Evolutionary conservation across 768 basidiomycete genomes (phyloP).

Genomic region (Pleurotus platypus): DNA sequence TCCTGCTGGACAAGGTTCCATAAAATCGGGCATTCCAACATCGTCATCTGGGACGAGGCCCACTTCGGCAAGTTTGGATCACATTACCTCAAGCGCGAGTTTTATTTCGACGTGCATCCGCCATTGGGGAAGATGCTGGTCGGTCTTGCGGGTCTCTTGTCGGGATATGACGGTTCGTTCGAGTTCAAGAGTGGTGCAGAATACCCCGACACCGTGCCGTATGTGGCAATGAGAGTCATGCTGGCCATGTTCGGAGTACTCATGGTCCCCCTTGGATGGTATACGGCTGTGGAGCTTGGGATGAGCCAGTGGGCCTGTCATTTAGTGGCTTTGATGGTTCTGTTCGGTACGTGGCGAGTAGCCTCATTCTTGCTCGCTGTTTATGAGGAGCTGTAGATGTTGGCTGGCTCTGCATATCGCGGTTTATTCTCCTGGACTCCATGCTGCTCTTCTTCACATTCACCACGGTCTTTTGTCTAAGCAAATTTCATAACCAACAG

Average conservation of each 20-base stretch:
- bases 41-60: constrained; percentile 98
- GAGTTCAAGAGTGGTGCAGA: constrained; percentile 91
- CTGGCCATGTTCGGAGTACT: constrained; percentile 92
- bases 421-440: constrained; percentile 96
- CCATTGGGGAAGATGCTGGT: constrained; percentile 99
- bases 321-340: constrained; percentile 89
- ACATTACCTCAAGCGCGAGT: constrained; percentile 97
- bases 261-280: constrained; percentile 97
- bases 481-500: constrained; percentile 97
- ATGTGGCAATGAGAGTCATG: constrained; percentile 92
- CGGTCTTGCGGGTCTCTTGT: constrained; percentile 84
- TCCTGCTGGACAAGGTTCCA: constrained; percentile 95
- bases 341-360: constrained; percentile 60
- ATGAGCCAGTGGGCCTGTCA: constrained; percentile 90
- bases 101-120: constrained; percentile 99
- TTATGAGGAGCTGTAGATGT: constrained; percentile 55
- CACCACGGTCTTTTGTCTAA: constrained; percentile 89
- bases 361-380: constrained; percentile 1
- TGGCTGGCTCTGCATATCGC: constrained; percentile 94
- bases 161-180: constrained; percentile 88
- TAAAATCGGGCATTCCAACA: constrained; percentile 80
- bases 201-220: constrained; percentile 86
- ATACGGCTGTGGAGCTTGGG: constrained; percentile 90
- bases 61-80: constrained; percentile 99
- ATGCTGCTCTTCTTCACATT: constrained; percentile 99